Base-by-base conservation (phyloP, 83 land plant genomes). In the Diphasiastrum complanatum region DNA sequence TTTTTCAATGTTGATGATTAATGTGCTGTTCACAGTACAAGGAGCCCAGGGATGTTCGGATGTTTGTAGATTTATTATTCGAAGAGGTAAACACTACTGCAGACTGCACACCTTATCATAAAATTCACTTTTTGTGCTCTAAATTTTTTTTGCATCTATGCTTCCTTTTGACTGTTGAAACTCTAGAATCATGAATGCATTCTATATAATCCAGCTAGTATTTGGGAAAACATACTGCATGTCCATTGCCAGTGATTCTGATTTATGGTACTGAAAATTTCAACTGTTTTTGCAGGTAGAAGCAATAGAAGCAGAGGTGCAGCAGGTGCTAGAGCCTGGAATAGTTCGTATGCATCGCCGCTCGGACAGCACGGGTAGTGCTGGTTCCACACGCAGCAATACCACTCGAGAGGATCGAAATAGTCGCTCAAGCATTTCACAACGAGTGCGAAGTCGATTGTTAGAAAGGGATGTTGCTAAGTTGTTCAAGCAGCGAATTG, bases 1-100 rank as follows among this genome's bases (percentile, higher is more conserved):
- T n/a, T n/a, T n/a, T n/a, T n/a, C n/a, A n/a, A n/a, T n/a, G n/a
- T n/a, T n/a, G n/a, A n/a, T n/a, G n/a, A n/a, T n/a, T 47, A n/a
- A 28, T 35, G 31, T 65, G 64, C 41, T 27, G 52, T 73, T 50
- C 27, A 33, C 79, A 92, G 98, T 85, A 87, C 73, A 87, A 85
- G 75, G 98, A 92, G 65, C 95, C 98, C 28, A 67, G 91, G 62
- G 95, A 88, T 63, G 95, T 92, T 29, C 90, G 91, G 37, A 92
- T 92, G 98, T 92, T 85, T 75, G 95, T 83, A 31, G 95, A 92
- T 74, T 56, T 87, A 38, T 75, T 92, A 64, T 79, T 92, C 48
- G 85, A 85, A 60, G 95, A 92, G 95, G 98, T 92, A 36, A 16
- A 4, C 19, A 34, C 58, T 5, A 19, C 20, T 61, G 50, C 11